Conservation (phyloP, 257 asterid genomes). For the Nicotiana obtusifolia region DNA sequence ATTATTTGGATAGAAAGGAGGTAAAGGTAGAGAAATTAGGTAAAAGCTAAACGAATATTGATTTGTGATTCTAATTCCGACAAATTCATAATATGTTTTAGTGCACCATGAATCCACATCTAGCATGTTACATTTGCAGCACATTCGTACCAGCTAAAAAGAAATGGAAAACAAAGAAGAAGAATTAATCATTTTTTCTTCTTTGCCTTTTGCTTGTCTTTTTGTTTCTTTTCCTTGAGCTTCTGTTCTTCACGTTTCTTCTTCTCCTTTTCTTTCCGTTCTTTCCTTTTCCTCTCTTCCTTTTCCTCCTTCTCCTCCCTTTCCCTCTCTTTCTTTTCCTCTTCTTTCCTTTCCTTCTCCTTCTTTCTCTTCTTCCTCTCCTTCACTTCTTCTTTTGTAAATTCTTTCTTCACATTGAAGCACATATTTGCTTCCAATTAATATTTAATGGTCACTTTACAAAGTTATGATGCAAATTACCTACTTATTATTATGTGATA, state of each 20-base stretch:
- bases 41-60: too few relatives aligned
- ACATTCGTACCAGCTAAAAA: neutral
- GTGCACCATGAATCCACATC: neutral
- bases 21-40: neutral
- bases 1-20: neutral
- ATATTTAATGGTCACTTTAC: neutral
- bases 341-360: neutral
- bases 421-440: neutral
- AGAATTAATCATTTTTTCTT: neutral
- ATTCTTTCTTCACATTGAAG: conserved; percentile 16
- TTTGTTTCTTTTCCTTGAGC: conserved; percentile 2
- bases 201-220: conserved; percentile 6
- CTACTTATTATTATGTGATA: neutral
- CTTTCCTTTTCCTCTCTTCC: neutral
- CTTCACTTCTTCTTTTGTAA: conserved; percentile 16
- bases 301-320: neutral
- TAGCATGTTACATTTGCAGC: neutral
- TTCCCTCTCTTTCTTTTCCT: neutral
- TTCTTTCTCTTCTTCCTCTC: conserved; percentile 16
- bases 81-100: neutral
- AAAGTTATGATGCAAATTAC: neutral
- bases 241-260: neutral
- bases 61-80: too few relatives aligned
- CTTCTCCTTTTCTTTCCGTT: neutral
- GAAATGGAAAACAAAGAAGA: neutral